Percentiles rank a stretch among this genome's conserved stretches.
These are phyloP conservation scores for Salix dunnii DNA, from an alignment of 345 rosid genomes.

Conservation along the genomic window DNA sequence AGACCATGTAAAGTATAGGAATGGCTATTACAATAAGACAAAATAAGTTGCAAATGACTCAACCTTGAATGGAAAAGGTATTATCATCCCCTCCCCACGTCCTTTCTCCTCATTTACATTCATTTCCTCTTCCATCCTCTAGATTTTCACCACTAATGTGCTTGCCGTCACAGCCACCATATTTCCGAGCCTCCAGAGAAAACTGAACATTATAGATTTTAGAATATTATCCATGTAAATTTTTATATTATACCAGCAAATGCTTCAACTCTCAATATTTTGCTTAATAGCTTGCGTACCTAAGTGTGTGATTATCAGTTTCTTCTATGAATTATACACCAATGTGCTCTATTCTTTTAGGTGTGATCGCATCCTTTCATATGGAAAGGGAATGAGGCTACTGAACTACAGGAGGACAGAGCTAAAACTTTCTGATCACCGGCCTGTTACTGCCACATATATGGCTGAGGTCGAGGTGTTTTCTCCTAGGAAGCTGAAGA, in stretches of 20 bases:
- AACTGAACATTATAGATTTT: background rate
- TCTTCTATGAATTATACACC: background rate
- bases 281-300: background rate
- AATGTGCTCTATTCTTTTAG: slow-evolving; percentile 27
- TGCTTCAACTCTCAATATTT: background rate
- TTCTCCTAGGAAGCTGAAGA: slow-evolving; percentile 68
- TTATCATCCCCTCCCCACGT: background rate
- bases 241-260: background rate
- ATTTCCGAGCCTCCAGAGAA: background rate
- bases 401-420: slow-evolving; percentile 68
- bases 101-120: background rate
- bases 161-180: background rate
- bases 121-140: background rate
- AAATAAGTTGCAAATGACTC: background rate
- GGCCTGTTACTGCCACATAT: slow-evolving; percentile 84
- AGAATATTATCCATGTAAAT: background rate
- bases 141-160: background rate
- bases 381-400: slow-evolving; percentile 79
- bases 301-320: slow-evolving; percentile 4
- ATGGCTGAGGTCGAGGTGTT: slow-evolving; percentile 86
- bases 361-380: slow-evolving; percentile 86
- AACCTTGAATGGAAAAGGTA: background rate
- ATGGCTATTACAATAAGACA: background rate
- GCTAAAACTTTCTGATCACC: slow-evolving; percentile 78
- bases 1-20: background rate